phyloP scores from a whole-genome alignment of 306 rosid species.

The Cajanus cajan region DNA sequence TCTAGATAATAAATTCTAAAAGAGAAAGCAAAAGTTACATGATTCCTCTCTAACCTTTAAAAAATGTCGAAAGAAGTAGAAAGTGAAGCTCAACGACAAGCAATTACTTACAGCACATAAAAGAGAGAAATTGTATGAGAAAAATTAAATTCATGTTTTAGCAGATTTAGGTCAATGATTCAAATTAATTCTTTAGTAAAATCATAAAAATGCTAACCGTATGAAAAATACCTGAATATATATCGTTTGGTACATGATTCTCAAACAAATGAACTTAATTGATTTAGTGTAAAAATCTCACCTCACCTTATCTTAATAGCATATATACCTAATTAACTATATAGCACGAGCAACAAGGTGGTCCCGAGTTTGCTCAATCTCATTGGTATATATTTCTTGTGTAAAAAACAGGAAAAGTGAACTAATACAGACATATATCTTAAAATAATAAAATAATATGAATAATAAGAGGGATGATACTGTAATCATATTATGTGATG shows the following conservation, averaged over 20 bases:
- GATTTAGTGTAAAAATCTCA: constrained; percentile 14
- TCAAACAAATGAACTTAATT: background rate
- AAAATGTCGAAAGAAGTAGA: constrained; percentile 18
- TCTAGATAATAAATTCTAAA: constrained; percentile 23
- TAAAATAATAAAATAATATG: constrained; percentile 57
- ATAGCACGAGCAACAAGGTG: constrained; percentile 28
- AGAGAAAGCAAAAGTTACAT: constrained; percentile 38
- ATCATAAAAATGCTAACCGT: background rate
- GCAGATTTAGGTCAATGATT: background rate
- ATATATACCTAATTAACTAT: constrained; percentile 13
- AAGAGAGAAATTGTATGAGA: constrained; percentile 16
- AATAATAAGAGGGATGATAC: constrained; percentile 42
- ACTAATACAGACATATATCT: constrained; percentile 54
- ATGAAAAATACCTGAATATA: background rate
- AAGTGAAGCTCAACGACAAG: constrained; percentile 24
- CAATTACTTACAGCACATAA: background rate
- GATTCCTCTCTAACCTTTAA: constrained; percentile 28
- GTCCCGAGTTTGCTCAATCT: constrained; percentile 55
- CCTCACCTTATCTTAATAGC: background rate
- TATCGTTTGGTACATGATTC: background rate
- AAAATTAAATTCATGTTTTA: constrained; percentile 2
- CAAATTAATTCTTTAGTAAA: background rate
- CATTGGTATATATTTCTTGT: constrained; percentile 40
- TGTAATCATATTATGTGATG: constrained; percentile 57
- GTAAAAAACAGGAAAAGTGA: constrained; percentile 11